Evolutionary conservation across 371 early-diverging fungal species (phyloP), one percentile per base, ranked within the genome.

Genomic region (Rhizomucor miehei): DNA sequence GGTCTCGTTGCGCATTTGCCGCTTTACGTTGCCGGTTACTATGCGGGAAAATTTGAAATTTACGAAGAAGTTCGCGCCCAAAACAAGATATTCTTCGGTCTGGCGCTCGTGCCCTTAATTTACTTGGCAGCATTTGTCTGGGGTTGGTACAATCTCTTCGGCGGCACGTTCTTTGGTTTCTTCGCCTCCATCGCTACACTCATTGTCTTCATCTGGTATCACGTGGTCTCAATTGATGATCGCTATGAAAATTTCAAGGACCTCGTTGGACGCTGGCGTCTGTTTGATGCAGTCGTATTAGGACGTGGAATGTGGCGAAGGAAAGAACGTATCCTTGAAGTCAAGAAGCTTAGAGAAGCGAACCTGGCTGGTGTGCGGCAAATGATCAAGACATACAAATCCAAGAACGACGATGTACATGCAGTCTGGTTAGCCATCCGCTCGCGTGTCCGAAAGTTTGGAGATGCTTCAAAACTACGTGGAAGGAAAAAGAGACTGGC

Each of bases 11-110:
- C 71, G 1, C 84, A 83, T 60, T 57, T 78, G 39, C 84, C 84
- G 17, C 62, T 83, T 5, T 83, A 79, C 49, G 54, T 79, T 14
- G 65, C 75, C 21, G 81, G 76, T 46, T 75, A 73, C 56, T 56
- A 60, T 55, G 75, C 74, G 13, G 84, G 70, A 36, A 67, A 66
- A 35, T 65, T 53, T 48, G 81, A 81, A 53, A 72, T 66, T 21
- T 78, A 78, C 47, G 80, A 79, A 57, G 84, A 83, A 57, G 74
- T 70, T 2, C 65, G 70, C 20, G 84, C 84, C 13, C 84, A 83
- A 48, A 73, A 75, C 63, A 83, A 83, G 53, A 78, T 80, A 25
- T 64, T 77, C 23, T 66, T 69, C 24, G 72, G 75, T 1, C 49
- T 78, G 37, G 54, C 62, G 1, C 47, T 81, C 3, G 66, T 77